phyloP scores from a whole-genome alignment of 495 filamentous ascomycete genomes.

The Paragyromitra xinjiangensis region DNA sequence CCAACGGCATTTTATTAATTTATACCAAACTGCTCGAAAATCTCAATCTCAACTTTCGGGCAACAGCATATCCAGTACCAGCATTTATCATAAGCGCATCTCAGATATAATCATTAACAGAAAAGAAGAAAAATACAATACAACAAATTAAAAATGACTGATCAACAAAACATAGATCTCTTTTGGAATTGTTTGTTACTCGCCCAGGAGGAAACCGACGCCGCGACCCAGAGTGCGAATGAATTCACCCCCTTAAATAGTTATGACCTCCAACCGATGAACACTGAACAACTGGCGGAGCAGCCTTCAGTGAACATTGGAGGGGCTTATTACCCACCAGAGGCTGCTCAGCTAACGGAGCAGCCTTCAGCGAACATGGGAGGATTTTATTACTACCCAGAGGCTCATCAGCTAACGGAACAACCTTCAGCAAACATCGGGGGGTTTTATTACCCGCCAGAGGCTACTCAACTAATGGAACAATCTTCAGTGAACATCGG shows the following conservation, averaged over 20 bases:
- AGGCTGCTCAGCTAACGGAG: not conserved
- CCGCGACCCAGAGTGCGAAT: not conserved
- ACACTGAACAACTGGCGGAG: not conserved
- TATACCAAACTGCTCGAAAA: not conserved
- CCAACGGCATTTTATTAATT: not conserved
- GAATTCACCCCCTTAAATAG: not conserved
- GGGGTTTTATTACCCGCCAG: not conserved
- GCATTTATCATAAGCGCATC: not conserved
- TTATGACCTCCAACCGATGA: not conserved
- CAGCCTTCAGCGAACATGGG: not conserved
- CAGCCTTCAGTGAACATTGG: no score
- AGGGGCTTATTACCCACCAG: no score
- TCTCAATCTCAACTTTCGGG: not conserved
- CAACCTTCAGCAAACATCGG: not conserved
- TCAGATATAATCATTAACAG: not conserved
- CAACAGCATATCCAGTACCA: not conserved
- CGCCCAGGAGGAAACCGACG: not conserved
- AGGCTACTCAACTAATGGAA: not conserved
- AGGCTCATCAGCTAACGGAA: not conserved
- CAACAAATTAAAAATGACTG: conserved; percentile 11
- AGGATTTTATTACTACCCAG: not conserved
- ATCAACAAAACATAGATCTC: not conserved
- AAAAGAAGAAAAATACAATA: not conserved
- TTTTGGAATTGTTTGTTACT: not conserved
- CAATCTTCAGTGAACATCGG: no score